Conservation (phyloP, 768 basidiomycete genomes). For the Clavaria fumosa region DNA sequence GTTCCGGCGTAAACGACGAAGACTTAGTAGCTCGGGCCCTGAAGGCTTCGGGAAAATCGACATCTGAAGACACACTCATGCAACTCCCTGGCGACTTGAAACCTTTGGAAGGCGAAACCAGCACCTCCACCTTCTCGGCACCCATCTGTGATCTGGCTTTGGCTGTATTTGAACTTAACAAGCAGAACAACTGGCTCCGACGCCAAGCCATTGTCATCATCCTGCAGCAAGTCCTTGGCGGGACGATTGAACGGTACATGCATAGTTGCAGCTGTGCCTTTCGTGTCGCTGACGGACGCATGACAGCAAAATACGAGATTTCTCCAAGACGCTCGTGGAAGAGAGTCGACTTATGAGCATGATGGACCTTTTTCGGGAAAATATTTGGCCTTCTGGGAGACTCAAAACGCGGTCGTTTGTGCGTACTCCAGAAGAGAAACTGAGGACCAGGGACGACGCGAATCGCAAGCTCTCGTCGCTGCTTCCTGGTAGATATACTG, state of each 20-base stretch:
- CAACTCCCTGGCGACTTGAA: slow-evolving; percentile 66
- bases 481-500: slow-evolving; percentile 55
- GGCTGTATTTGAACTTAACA: slow-evolving; percentile 88
- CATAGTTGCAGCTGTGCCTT: not conserved
- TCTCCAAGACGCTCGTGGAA: slow-evolving; percentile 43
- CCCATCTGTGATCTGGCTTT: slow-evolving; percentile 91
- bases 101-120: slow-evolving; percentile 77
- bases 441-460: slow-evolving; percentile 70
- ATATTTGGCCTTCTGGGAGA: slow-evolving; percentile 77
- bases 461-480: slow-evolving; percentile 81
- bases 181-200: slow-evolving; percentile 92
- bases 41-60: slow-evolving; percentile 48
- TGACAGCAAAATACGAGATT: slow-evolving; percentile 76
- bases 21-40: slow-evolving; percentile 72
- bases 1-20: slow-evolving; percentile 66
- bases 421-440: slow-evolving; percentile 72
- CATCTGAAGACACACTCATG: slow-evolving; percentile 53
- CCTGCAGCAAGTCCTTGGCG: slow-evolving; percentile 87
- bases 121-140: slow-evolving; percentile 75
- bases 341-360: slow-evolving; percentile 56
- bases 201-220: slow-evolving; percentile 94
- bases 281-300: slow-evolving; percentile 4
- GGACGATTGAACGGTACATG: slow-evolving; percentile 84
- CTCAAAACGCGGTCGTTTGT: slow-evolving; percentile 41
- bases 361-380: slow-evolving; percentile 52